Conservation (phyloP, 2,329 filamentous ascomycete species). For the Beauveria asiatica region DNA sequence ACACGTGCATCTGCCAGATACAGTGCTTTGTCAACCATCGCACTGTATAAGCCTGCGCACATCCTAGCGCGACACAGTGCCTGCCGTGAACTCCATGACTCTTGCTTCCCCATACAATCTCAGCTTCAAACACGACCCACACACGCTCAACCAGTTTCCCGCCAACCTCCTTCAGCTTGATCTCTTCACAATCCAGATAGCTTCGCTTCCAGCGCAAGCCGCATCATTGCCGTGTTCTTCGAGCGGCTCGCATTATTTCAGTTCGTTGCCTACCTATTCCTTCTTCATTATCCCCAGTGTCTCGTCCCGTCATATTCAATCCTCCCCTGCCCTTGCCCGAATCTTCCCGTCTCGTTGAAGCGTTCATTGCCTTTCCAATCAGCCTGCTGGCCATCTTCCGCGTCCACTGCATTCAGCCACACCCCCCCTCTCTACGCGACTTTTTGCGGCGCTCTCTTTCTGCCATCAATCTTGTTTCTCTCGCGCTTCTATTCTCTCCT, state of each 20-base stretch:
- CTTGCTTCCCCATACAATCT: background rate
- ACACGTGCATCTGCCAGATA: background rate
- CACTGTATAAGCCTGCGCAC: background rate
- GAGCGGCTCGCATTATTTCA: constrained; percentile 7
- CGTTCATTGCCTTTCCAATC: background rate
- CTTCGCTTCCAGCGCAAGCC: constrained; percentile 7
- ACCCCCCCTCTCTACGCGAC: background rate
- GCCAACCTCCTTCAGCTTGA: constrained; percentile 6
- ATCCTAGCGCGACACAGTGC: background rate
- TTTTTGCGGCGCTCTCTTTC: constrained; percentile 7
- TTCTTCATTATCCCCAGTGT: background rate
- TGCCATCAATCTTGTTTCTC: background rate
- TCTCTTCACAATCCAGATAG: constrained; percentile 2
- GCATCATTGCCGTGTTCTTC: constrained; percentile 5
- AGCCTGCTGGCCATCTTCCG: background rate
- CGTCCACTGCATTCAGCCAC: background rate
- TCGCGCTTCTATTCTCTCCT: constrained; percentile 3
- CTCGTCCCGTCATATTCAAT: constrained; percentile 7
- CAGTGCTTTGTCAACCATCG: background rate
- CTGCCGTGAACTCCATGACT: too few relatives aligned
- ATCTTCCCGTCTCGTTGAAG: background rate
- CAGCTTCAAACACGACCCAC: constrained; percentile 8
- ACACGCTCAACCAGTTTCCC: background rate
- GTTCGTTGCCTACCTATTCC: constrained; percentile 7
- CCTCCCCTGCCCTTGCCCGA: background rate